phyloP scores from a whole-genome alignment of 73 alveolate species.

The Paramecium primaurelia region DNA sequence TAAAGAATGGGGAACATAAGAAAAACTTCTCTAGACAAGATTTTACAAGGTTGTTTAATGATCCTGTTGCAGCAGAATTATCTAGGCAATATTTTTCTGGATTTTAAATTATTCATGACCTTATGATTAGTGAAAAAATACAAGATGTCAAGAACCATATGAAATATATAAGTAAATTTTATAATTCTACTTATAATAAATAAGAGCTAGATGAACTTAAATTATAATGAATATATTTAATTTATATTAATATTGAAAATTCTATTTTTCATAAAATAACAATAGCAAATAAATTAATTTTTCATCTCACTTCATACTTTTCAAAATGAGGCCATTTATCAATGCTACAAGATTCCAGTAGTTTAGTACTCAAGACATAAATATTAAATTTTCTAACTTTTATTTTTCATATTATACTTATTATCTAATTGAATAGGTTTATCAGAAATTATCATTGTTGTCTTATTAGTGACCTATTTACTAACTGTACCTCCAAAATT shows the following conservation, averaged over 20 bases:
- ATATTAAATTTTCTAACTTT: background rate
- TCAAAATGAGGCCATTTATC: background rate
- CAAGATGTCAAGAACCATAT: slow-evolving; percentile 42
- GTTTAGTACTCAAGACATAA: background rate
- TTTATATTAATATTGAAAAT: background rate
- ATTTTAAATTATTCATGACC: slow-evolving; percentile 16
- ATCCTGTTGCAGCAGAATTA: background rate
- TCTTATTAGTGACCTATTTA: background rate
- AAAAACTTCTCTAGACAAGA: slow-evolving; percentile 41
- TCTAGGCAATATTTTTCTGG: slow-evolving; percentile 33
- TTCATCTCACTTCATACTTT: background rate
- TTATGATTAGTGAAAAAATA: slow-evolving; percentile 31
- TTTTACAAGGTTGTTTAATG: slow-evolving; percentile 16
- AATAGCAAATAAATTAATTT: background rate
- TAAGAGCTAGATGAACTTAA: slow-evolving; percentile 37
- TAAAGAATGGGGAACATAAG: slow-evolving; percentile 32
- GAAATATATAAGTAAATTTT: slow-evolving; percentile 34
- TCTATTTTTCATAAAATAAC: background rate
- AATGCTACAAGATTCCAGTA: background rate
- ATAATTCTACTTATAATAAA: slow-evolving; percentile 14
- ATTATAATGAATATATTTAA: background rate
- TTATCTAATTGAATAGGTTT: background rate
- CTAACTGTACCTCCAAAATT: background rate
- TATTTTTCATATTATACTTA: background rate
- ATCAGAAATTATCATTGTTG: background rate